Conservation (phyloP, 441 rosid species). For the Eruca vesicaria region DNA sequence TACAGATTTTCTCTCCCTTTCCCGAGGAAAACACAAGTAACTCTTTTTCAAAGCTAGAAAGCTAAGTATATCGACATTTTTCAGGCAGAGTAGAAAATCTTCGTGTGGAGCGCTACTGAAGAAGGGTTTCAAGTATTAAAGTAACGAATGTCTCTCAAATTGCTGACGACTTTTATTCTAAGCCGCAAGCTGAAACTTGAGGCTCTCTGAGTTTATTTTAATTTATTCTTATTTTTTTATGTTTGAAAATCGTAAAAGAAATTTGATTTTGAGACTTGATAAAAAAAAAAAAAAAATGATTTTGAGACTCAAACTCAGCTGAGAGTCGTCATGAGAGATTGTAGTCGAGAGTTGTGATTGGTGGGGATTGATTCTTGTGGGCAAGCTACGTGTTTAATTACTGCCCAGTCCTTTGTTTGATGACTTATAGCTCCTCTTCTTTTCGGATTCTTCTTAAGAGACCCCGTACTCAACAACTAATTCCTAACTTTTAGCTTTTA, state of each 20-base stretch:
- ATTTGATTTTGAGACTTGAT: slow-evolving; percentile 2
- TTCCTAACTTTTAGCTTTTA: too few relatives aligned
- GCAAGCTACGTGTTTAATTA: slow-evolving; percentile 46
- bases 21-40: not conserved
- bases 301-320: not conserved
- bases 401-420: slow-evolving; percentile 32
- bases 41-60: not conserved
- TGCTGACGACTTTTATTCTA: slow-evolving; percentile 9
- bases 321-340: slow-evolving; percentile 44
- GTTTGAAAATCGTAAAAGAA: slow-evolving; percentile 1
- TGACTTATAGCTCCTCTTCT: not conserved
- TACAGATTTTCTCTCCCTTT: not conserved
- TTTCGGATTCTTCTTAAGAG: not conserved
- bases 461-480: too few relatives aligned
- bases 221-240: too few relatives aligned
- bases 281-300: not conserved
- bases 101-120: not conserved
- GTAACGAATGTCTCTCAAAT: not conserved
- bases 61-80: slow-evolving; percentile 17
- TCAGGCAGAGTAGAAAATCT: not conserved
- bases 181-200: slow-evolving; percentile 32
- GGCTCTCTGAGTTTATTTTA: slow-evolving; percentile 8
- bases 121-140: slow-evolving; percentile 26
- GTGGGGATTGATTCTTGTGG: slow-evolving; percentile 45
- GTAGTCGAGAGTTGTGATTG: slow-evolving; percentile 41